A percentile compares a stretch with the other conserved stretches of the same genome.
phyloP scores from a whole-genome alignment of 495 filamentous ascomycete species.

The Chaetomium fimeti region DNA sequence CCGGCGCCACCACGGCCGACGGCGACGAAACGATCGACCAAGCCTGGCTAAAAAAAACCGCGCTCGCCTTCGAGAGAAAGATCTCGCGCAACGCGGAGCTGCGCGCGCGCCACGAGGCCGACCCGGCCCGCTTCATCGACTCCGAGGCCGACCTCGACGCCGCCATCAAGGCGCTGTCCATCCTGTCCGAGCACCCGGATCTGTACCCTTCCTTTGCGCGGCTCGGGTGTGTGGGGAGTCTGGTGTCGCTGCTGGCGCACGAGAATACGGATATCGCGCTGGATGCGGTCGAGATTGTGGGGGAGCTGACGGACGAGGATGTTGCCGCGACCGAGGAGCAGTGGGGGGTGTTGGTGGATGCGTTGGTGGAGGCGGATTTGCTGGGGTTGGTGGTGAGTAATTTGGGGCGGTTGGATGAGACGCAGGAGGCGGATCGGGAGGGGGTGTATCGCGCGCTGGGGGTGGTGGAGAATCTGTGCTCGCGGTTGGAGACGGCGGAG shows the following conservation, averaged over 20 bases:
- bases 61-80: constrained; percentile 83
- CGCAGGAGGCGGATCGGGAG: constrained; percentile 69
- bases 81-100: constrained; percentile 92
- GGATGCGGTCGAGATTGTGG: constrained; percentile 83
- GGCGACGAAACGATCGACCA: constrained; percentile 74
- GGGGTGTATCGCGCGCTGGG: constrained; percentile 85
- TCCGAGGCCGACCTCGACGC: constrained; percentile 88
- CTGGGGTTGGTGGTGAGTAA: constrained; percentile 81
- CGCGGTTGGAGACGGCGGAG: constrained; percentile 59
- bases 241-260: constrained; percentile 82
- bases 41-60: constrained; percentile 78
- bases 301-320: constrained; percentile 92
- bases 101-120: constrained; percentile 79
- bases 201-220: constrained; percentile 81
- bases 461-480: constrained; percentile 83
- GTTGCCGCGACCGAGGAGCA: constrained; percentile 79
- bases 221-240: constrained; percentile 68
- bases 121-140: constrained; percentile 74
- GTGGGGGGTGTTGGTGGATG: constrained; percentile 78
- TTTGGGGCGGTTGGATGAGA: constrained; percentile 77
- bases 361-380: constrained; percentile 79
- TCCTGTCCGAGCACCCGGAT: constrained; percentile 81
- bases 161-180: constrained; percentile 82
- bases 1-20: constrained; percentile 38
- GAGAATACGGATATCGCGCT: constrained; percentile 98